Evolutionary conservation across 257 asterid species (phyloP).

Genomic region (Solanum phureja): DNA sequence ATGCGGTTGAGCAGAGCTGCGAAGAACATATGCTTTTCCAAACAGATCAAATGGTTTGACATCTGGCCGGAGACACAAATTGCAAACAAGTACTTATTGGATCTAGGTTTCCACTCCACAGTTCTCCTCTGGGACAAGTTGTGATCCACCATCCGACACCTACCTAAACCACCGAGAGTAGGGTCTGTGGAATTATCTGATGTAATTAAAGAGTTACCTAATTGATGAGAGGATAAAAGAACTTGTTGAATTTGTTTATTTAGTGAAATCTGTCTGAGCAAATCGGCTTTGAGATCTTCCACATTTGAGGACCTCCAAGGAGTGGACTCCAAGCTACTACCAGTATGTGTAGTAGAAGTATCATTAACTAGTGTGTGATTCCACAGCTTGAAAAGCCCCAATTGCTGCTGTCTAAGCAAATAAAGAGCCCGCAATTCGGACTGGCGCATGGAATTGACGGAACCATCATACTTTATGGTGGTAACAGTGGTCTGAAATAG

Average conservation of each 20-base stretch:
- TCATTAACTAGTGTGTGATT: slow-evolving; percentile 27
- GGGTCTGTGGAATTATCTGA: slow-evolving; percentile 43
- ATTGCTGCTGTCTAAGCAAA: slow-evolving; percentile 71
- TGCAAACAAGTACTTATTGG: slow-evolving; percentile 74
- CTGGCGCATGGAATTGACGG: slow-evolving; percentile 63
- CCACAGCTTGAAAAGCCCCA: slow-evolving; percentile 62
- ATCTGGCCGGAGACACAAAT: slow-evolving; percentile 91
- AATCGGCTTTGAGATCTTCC: slow-evolving; percentile 43
- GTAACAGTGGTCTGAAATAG: slow-evolving; percentile 51
- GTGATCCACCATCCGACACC: slow-evolving; percentile 65
- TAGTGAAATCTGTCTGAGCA: slow-evolving; percentile 56
- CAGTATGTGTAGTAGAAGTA: neutral
- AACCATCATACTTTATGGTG: slow-evolving; percentile 9
- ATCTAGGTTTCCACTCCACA: slow-evolving; percentile 75
- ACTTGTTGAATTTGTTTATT: slow-evolving; percentile 67
- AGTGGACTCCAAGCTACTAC: neutral
- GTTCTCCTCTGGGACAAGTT: slow-evolving; percentile 52
- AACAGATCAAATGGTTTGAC: slow-evolving; percentile 95
- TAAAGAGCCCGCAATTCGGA: slow-evolving; percentile 67
- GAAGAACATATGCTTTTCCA: slow-evolving; percentile 94
- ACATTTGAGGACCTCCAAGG: neutral
- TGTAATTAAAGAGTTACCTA: slow-evolving; percentile 18
- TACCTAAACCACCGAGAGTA: slow-evolving; percentile 30
- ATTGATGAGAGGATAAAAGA: slow-evolving; percentile 62
- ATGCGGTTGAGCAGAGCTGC: slow-evolving; percentile 76